Evolutionary conservation across 2,329 filamentous ascomycete species (phyloP), one percentile per base, ranked within the genome.

Genomic region (Nothophaeocryptopus gaeumannii): DNA sequence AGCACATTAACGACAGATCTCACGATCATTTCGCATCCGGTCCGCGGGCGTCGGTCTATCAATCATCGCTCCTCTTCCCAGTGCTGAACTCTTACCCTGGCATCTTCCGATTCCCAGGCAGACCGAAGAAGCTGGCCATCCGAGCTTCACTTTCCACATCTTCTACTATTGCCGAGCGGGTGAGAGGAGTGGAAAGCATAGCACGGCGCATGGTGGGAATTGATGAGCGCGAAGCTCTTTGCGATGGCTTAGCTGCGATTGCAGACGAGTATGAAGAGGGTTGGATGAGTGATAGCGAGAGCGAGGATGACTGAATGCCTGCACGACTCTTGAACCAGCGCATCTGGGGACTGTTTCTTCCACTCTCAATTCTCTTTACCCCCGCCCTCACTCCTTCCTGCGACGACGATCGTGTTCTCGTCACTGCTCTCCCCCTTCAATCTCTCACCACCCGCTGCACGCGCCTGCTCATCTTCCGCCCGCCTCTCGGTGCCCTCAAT

Each of bases 201-300:
- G 83, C 86, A 10, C 72, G 79, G 12, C 79, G 84, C 54, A 77
- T 81, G 9, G 76, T 91, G 12, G 75, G 77, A 0, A 61, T 92
- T 2, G 89, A 95, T 52, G 91, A 97, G 63, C 80, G 92, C 36
- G 93, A 99, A 70, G 76, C 77, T 2, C 75, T 97, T n/a, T 81
- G 83, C 39, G 93, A 95, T 64, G 84, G 86, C 10, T 75, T 99
- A 34, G 83, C 86, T 16, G 85, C 88, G 52, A 84, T 97, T 62
- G 85, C 86, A 1, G 91, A 96, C 63, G 88, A 88, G 52, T 97
- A 96, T 67, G 84, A 89, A 59, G 88, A 93, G 54, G 89, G 89
- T 1, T 96, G 89, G 88, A 42, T 50, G 39, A 85, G 82, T 50
- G 86, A 88, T 59, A 78, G 83, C 8, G 84, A 82, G 14, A 83